Evolutionary conservation across 2,329 filamentous ascomycete species (phyloP).

Genomic region (Trichophyton benhamiae): DNA sequence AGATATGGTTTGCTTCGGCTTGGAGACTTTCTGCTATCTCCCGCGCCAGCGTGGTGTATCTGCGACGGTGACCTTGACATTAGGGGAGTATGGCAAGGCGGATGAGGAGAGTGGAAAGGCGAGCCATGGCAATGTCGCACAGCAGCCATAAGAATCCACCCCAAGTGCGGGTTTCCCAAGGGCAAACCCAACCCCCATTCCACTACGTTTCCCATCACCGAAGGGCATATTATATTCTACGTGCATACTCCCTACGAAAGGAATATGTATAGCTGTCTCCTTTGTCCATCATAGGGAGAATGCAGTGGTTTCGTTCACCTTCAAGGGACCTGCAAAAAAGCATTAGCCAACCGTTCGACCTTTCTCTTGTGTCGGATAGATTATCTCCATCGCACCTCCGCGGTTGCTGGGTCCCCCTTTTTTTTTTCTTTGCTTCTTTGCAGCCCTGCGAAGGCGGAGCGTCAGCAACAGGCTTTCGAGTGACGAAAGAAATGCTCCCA

Average conservation of each 20-base stretch:
- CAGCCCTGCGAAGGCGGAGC: background rate
- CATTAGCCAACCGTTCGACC: background rate
- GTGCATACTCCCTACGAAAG: background rate
- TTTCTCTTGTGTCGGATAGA: background rate
- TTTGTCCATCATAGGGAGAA: background rate
- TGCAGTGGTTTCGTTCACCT: background rate
- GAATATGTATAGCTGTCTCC: background rate
- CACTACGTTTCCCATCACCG: background rate
- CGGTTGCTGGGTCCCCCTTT: background rate
- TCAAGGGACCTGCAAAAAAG: background rate
- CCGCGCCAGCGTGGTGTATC: background rate
- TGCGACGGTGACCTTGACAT: background rate
- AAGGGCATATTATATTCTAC: background rate
- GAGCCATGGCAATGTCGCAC: background rate
- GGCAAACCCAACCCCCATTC: background rate
- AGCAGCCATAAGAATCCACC: background rate
- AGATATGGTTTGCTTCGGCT: background rate
- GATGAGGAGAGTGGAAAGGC: background rate
- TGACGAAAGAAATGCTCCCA: slow-evolving; percentile 4
- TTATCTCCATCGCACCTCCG: background rate
- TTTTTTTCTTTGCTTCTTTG: slow-evolving; percentile 2
- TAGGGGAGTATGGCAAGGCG: background rate
- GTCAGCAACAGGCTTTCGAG: background rate
- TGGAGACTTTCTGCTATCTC: background rate
- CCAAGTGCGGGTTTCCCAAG: background rate